Conservation (phyloP, 495 filamentous ascomycete species). For the Trichocladium uniseriatum region DNA sequence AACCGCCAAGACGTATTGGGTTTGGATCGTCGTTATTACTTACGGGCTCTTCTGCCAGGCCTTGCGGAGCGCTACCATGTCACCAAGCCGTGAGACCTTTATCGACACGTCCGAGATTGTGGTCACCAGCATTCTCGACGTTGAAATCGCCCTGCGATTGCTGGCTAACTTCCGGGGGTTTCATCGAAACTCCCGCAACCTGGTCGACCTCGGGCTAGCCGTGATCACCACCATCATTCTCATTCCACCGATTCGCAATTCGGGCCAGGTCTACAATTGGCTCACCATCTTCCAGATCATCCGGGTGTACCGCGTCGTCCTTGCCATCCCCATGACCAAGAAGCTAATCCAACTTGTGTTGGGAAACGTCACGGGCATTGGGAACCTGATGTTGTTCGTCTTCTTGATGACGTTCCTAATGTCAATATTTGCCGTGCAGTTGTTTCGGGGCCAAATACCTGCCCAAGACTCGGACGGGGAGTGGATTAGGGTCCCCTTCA, state of each 20-base stretch:
- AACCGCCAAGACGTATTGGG: slow-evolving; percentile 60
- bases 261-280: slow-evolving; percentile 74
- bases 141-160: slow-evolving; percentile 79
- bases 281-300: slow-evolving; percentile 90
- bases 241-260: slow-evolving; percentile 68
- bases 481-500: slow-evolving; percentile 61
- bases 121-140: slow-evolving; percentile 67
- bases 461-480: slow-evolving; percentile 45
- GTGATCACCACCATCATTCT: slow-evolving; percentile 78
- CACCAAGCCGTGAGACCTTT: slow-evolving; percentile 36
- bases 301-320: slow-evolving; percentile 82
- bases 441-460: slow-evolving; percentile 82
- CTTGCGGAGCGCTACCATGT: slow-evolving; percentile 68
- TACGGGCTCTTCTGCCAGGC: slow-evolving; percentile 67
- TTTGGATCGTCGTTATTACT: slow-evolving; percentile 76
- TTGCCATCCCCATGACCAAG: slow-evolving; percentile 77
- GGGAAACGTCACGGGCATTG: slow-evolving; percentile 82
- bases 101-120: slow-evolving; percentile 59
- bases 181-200: slow-evolving; percentile 58
- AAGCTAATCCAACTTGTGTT: slow-evolving; percentile 81
- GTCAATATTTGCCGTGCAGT: slow-evolving; percentile 86
- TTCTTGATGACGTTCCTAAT: slow-evolving; percentile 91
- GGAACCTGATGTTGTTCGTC: slow-evolving; percentile 92
- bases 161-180: slow-evolving; percentile 71
- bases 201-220: slow-evolving; percentile 70